Conservation (phyloP, 2,329 filamentous ascomycete genomes). For the Xylariaceae sp. region DNA sequence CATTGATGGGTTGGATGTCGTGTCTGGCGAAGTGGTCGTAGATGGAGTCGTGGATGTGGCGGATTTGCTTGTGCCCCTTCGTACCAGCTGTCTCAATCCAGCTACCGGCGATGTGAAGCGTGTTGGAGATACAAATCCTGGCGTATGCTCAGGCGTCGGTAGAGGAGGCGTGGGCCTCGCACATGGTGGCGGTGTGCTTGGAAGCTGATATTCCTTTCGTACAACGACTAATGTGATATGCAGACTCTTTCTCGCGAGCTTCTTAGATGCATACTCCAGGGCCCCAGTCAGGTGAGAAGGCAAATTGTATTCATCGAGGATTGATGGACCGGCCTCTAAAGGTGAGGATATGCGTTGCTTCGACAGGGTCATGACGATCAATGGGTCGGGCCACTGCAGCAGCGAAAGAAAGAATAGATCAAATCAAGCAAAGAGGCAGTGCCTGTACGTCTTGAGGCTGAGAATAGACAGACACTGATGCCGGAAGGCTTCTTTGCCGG, state of each 20-base stretch:
- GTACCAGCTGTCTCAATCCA: conserved; percentile 45
- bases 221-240: conserved; percentile 62
- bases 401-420: background rate
- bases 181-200: conserved; percentile 41
- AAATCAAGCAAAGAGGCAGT: conserved; percentile 3
- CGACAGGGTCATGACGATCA: conserved; percentile 41
- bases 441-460: conserved; percentile 3
- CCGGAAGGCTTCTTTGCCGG: conserved; percentile 11
- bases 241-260: conserved; percentile 57
- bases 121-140: conserved; percentile 36
- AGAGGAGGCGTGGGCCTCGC: conserved; percentile 32
- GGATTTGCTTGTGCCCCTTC: conserved; percentile 41
- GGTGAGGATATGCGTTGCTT: conserved; percentile 64
- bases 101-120: conserved; percentile 38
- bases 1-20: conserved; percentile 10
- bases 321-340: conserved; percentile 63
- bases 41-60: conserved; percentile 34
- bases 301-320: conserved; percentile 61
- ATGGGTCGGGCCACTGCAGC: background rate
- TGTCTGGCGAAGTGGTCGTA: conserved; percentile 32
- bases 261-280: conserved; percentile 60
- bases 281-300: conserved; percentile 57
- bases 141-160: conserved; percentile 34
- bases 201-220: conserved; percentile 58
- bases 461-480: conserved; percentile 10